Percentiles rank a stretch among this genome's conserved stretches.
Evolutionary conservation across 345 rosid species (phyloP).

Genomic region (Sisymbrium altissimum): DNA sequence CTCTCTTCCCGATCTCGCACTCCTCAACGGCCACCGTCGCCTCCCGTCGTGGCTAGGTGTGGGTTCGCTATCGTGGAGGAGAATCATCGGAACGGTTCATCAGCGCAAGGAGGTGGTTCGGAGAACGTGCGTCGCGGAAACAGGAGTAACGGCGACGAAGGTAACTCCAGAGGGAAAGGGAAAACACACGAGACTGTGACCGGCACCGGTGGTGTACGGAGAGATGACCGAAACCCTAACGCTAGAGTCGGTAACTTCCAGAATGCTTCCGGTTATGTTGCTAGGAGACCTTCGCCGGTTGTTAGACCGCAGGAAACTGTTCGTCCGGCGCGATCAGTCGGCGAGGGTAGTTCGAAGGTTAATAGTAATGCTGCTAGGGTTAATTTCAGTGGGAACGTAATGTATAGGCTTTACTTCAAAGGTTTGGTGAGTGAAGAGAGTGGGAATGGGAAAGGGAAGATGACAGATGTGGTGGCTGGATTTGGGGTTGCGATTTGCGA

Average conservation of each 20-base stretch:
- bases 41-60: neutral
- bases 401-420: slow-evolving; percentile 35
- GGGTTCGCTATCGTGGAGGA: slow-evolving; percentile 16
- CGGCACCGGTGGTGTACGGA: neutral
- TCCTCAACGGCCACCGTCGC: slow-evolving; percentile 6
- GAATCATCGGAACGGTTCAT: slow-evolving; percentile 29
- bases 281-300: neutral
- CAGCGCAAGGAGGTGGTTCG: no score
- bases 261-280: neutral
- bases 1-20: slow-evolving; percentile 19
- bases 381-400: neutral
- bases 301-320: neutral
- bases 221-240: slow-evolving; percentile 6
- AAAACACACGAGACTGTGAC: neutral
- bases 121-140: slow-evolving; percentile 38
- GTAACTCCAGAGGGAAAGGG: slow-evolving; percentile 35
- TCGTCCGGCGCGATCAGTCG: slow-evolving; percentile 8
- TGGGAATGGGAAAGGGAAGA: slow-evolving; percentile 23
- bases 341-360: slow-evolving; percentile 45
- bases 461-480: slow-evolving; percentile 33
- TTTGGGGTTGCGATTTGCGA: slow-evolving; percentile 58
- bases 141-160: slow-evolving; percentile 40
- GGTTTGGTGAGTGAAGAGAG: slow-evolving; percentile 46
- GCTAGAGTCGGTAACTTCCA: neutral
- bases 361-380: slow-evolving; percentile 24